A percentile compares a stretch with the other conserved stretches of the same genome.
Evolutionary conservation across 129 eudicot species (phyloP).

Genomic region (Chrysanthemum lavandulifolium): DNA sequence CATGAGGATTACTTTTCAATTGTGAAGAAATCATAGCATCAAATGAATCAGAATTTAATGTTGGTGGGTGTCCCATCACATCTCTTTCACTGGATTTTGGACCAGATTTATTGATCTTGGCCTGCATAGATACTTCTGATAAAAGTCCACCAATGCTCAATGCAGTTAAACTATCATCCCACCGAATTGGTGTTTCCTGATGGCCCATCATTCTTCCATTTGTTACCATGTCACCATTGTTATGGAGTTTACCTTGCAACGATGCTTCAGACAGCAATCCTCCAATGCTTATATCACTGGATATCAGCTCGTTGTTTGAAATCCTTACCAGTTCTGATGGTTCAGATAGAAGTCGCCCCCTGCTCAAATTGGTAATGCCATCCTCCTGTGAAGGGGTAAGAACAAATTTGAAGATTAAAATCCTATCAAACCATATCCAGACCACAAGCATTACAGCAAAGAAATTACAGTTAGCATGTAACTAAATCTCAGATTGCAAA

Average conservation of each 20-base stretch:
- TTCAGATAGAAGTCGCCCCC: constrained; percentile 60
- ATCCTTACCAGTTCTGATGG: constrained; percentile 35
- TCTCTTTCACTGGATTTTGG: constrained; percentile 24
- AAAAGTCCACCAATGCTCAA: constrained; percentile 82
- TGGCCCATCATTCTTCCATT: constrained; percentile 26
- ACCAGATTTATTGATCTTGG: constrained; percentile 37
- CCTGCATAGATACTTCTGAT: constrained; percentile 80
- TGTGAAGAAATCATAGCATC: constrained; percentile 44
- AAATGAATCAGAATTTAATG: constrained; percentile 42
- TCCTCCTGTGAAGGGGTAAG: constrained; percentile 45
- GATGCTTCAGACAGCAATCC: constrained; percentile 67
- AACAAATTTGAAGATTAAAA: constrained; percentile 18
- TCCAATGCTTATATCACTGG: constrained; percentile 55
- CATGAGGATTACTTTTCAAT: constrained; percentile 32
- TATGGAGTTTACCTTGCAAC: constrained; percentile 44
- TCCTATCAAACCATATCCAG: not conserved
- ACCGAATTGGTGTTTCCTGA: constrained; percentile 34
- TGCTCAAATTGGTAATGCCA: constrained; percentile 53
- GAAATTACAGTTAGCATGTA: no score
- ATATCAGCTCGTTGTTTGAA: constrained; percentile 17
- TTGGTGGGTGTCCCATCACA: no score
- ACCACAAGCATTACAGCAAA: not conserved
- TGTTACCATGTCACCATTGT: constrained; percentile 20
- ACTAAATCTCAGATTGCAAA: no score
- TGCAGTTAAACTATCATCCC: constrained; percentile 55